Conservation (phyloP, 345 rosid genomes). For the Melaleuca alternifolia region DNA sequence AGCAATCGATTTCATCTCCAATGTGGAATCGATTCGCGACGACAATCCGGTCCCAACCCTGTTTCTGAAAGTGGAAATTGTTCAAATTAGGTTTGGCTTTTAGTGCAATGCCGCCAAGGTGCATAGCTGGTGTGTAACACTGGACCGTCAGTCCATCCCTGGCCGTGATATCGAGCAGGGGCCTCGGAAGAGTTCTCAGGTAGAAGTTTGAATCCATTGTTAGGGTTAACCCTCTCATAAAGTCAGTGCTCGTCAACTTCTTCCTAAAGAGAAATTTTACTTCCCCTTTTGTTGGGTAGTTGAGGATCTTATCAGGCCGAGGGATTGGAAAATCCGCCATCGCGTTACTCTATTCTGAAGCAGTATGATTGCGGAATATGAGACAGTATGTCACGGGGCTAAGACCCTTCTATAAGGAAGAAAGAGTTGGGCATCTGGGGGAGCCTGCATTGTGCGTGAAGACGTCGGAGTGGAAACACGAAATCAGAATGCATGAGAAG, state of each 20-base stretch:
- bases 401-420: neutral
- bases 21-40: too few relatives aligned
- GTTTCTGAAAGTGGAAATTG: neutral
- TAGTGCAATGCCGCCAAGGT: neutral
- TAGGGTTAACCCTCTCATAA: neutral
- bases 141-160: neutral
- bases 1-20: neutral
- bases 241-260: neutral
- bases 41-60: neutral
- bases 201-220: neutral
- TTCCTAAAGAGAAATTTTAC: neutral
- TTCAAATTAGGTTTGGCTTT: neutral
- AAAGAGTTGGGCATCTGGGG: neutral
- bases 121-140: neutral
- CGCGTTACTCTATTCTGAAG: neutral
- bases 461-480: neutral
- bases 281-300: neutral
- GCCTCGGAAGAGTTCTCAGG: neutral
- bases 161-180: neutral
- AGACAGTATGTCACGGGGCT: neutral
- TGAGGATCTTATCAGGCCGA: neutral
- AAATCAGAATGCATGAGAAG: neutral
- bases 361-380: neutral
- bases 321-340: rapidly evolving
- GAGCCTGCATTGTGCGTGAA: neutral